These are phyloP conservation scores for Paraphoma chrysanthemicola DNA, from an alignment of 2,329 filamentous ascomycete genomes.

Conservation along the genomic window DNA sequence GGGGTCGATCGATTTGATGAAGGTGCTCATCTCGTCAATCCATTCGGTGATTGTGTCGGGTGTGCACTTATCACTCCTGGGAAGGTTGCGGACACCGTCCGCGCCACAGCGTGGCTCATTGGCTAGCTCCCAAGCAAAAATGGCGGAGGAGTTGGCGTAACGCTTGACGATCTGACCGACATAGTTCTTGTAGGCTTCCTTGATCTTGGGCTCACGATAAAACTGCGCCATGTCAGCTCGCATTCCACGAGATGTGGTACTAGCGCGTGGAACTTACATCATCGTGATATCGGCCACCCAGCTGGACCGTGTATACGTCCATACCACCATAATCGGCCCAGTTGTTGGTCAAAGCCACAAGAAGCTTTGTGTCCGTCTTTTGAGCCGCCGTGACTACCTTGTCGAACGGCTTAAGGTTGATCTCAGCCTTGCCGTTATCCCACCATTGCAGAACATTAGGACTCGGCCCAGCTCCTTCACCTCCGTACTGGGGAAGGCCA, in stretches of 20 bases:
- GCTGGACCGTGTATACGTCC: slow-evolving; percentile 65
- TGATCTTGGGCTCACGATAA: slow-evolving; percentile 58
- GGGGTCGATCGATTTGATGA: slow-evolving; percentile 60
- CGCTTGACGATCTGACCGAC: slow-evolving; percentile 58
- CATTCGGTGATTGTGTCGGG: slow-evolving; percentile 55
- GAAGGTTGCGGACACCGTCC: slow-evolving; percentile 34
- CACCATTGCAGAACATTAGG: slow-evolving; percentile 55
- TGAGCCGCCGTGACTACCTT: slow-evolving; percentile 60
- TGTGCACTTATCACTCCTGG: slow-evolving; percentile 37
- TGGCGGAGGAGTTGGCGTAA: slow-evolving; percentile 56
- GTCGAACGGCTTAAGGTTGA: slow-evolving; percentile 57
- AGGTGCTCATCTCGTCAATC: slow-evolving; percentile 63
- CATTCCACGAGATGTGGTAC: not conserved
- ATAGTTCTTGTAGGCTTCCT: slow-evolving; percentile 58
- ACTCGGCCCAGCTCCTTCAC: slow-evolving; percentile 55
- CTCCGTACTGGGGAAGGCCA: slow-evolving; percentile 61
- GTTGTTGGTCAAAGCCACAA: slow-evolving; percentile 64
- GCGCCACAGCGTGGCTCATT: slow-evolving; percentile 53
- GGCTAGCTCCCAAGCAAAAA: slow-evolving; percentile 64
- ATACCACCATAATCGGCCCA: slow-evolving; percentile 68
- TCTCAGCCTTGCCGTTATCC: slow-evolving; percentile 55
- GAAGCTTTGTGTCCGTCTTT: slow-evolving; percentile 59
- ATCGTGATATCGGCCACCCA: slow-evolving; percentile 60
- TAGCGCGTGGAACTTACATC: slow-evolving; percentile 43
- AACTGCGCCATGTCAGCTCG: slow-evolving; percentile 11